These are phyloP conservation scores for Termitomyces heimii DNA, from an alignment of 768 basidiomycete genomes.

Conservation along the genomic window DNA sequence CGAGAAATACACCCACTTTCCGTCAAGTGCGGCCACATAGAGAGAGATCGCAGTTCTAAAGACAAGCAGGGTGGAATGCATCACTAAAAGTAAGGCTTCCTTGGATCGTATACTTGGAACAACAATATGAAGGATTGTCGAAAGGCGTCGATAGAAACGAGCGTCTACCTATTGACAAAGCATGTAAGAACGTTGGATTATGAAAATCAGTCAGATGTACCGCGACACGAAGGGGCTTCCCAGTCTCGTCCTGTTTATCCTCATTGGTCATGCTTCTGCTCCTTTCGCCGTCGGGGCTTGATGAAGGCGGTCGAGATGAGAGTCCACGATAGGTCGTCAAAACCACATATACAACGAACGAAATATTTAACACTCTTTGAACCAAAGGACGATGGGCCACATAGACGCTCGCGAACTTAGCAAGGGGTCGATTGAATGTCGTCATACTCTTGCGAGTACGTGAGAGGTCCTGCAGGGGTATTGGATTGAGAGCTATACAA, in stretches of 20 bases:
- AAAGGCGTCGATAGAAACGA: constrained; percentile 92
- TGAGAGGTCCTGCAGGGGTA: not conserved
- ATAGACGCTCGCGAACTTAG: constrained; percentile 48
- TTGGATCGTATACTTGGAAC: constrained; percentile 83
- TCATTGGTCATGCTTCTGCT: constrained; percentile 30
- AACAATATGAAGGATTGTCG: constrained; percentile 79
- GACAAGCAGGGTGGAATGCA: constrained; percentile 86
- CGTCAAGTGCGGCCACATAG: constrained; percentile 92
- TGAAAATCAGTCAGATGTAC: constrained; percentile 26
- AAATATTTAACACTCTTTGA: constrained; percentile 65
- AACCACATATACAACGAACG: constrained; percentile 70
- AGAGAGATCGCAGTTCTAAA: constrained; percentile 89
- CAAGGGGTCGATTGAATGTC: constrained; percentile 32
- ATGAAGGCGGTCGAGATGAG: constrained; percentile 34
- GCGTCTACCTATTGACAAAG: constrained; percentile 67
- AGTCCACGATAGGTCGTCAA: constrained; percentile 57
- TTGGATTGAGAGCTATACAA: not conserved
- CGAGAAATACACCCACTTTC: constrained; percentile 52
- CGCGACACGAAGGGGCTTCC: constrained; percentile 57
- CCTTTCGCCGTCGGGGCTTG: constrained; percentile 30
- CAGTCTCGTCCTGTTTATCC: constrained; percentile 14
- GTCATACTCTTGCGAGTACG: constrained; percentile 19
- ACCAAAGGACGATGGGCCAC: constrained; percentile 59
- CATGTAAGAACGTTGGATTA: not conserved
- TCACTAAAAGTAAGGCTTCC: constrained; percentile 79